These are phyloP conservation scores for Silene latifolia DNA, from an alignment of 148 eudicot species.

Conservation along the genomic window DNA sequence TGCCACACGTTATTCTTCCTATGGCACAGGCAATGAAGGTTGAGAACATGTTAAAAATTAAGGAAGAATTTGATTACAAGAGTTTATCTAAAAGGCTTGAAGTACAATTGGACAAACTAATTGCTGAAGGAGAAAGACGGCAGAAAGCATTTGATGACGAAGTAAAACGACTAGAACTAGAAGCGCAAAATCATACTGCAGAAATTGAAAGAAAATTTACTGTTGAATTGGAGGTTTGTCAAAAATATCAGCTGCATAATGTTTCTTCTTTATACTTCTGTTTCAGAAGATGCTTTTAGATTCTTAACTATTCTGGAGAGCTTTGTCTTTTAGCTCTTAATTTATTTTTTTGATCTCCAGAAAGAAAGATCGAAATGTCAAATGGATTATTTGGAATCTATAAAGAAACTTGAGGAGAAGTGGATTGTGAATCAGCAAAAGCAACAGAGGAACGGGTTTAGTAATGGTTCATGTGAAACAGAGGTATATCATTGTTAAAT, in stretches of 20 bases:
- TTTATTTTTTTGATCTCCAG: constrained; percentile 35
- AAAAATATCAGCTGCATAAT: constrained; percentile 11
- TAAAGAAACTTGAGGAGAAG: constrained; percentile 90
- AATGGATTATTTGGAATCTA: constrained; percentile 95
- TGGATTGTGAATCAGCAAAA: constrained; percentile 65
- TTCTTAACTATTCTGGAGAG: not conserved
- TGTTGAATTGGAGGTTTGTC: constrained; percentile 68
- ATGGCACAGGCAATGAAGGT: constrained; percentile 95
- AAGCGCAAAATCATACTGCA: constrained; percentile 62
- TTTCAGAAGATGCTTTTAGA: constrained; percentile 15
- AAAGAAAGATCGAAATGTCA: constrained; percentile 88
- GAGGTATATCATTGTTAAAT: constrained; percentile 44
- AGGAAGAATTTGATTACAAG: constrained; percentile 95
- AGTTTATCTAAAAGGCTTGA: constrained; percentile 84
- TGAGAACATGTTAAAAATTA: constrained; percentile 91
- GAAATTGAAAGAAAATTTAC: constrained; percentile 75
- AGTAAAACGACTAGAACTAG: constrained; percentile 58
- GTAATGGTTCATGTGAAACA: constrained; percentile 31
- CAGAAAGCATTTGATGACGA: constrained; percentile 80
- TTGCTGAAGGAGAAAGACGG: constrained; percentile 86
- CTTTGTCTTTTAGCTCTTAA: constrained; percentile 8
- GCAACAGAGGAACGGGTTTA: constrained; percentile 54
- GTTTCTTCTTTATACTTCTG: constrained; percentile 14
- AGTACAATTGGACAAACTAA: constrained; percentile 81
- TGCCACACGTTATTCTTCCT: not conserved